phyloP scores from a whole-genome alignment of 1,284 basidiomycete species.

The Leucoagaricus sp. region DNA sequence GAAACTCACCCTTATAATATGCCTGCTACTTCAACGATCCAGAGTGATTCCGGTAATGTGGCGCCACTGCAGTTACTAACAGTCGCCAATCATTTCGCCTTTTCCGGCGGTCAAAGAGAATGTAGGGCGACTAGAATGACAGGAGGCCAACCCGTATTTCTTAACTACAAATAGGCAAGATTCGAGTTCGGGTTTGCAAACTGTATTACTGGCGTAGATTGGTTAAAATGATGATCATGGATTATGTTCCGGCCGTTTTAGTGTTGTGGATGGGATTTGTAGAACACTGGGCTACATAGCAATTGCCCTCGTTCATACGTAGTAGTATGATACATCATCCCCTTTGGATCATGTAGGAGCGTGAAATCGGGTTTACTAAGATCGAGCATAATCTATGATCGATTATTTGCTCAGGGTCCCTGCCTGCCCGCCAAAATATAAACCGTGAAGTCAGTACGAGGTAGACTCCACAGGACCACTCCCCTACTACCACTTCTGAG shows the following conservation, averaged over 20 bases:
- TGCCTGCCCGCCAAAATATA: not conserved
- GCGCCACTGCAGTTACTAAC: constrained; percentile 9
- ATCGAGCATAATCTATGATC: too few relatives aligned
- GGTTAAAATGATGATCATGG: not conserved
- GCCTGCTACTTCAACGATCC: not conserved
- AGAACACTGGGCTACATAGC: too few relatives aligned
- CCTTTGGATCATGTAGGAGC: too few relatives aligned
- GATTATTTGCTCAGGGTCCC: too few relatives aligned
- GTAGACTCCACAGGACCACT: not conserved
- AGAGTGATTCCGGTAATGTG: not conserved
- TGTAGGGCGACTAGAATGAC: too few relatives aligned
- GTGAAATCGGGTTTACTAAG: too few relatives aligned
- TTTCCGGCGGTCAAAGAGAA: constrained; percentile 6
- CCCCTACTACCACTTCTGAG: not conserved
- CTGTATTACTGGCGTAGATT: too few relatives aligned
- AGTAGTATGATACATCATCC: too few relatives aligned
- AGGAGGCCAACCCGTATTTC: too few relatives aligned
- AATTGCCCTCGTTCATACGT: too few relatives aligned
- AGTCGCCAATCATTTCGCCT: constrained; percentile 2
- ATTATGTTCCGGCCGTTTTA: constrained; percentile 5
- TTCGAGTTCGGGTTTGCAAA: too few relatives aligned
- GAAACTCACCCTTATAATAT: not conserved
- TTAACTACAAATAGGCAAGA: too few relatives aligned
- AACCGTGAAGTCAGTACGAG: not conserved
- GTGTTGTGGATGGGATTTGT: not conserved